Base-by-base conservation (phyloP, 2,329 filamentous ascomycete species). In the Pseudogymnoascus pannorum region DNA sequence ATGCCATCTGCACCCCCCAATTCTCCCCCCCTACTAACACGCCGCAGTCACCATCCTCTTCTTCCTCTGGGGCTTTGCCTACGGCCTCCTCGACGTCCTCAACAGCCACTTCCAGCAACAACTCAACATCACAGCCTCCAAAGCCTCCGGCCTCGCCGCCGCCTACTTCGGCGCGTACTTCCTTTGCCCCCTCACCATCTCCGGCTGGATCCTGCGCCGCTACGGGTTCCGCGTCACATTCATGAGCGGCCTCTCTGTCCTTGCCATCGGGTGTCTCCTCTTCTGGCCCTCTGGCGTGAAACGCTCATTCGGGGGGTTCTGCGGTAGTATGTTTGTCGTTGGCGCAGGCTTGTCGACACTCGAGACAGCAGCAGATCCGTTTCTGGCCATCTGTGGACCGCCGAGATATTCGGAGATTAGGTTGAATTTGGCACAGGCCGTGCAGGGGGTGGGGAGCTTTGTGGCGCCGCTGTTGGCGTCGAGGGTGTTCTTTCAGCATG, bases 391-490 rank as follows among this genome's bases (percentile, higher is more conserved):
- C 2, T 58, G 54, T 16, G 54, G 29, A 1, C 89, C 88, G 2
- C 86, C 88, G 6, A 81, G 82, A 65, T 90, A 87, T 72, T 84
- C 87, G 5, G 88, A 90, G 69, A 79, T 91, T 64, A 84, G 89
- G 66, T 85, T 92, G 76, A 89, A 92, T 74, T 76, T 91, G 59
- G 86, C 88, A 1, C 88, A 92, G 72, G 87, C 87, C 60, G 87
- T 92, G 75, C 89, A 92, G 69, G 89, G 87, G 60, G 83, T 91
- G 57, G 88, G 88, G 35, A 87, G 87, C 7, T 85, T 91, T 57
- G 78, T 91, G 38, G 87, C 87, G 0, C 88, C 89, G 1, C 82
- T 91, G 0, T 77, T 92, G 9, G 89, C 87, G 44, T 87, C 86
- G 1, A 86, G 87, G 63, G 87, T 88, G 61, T 88, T 92, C 74